phyloP scores from a whole-genome alignment of 129 eudicot genomes.

The Flaveria sonorensis region DNA sequence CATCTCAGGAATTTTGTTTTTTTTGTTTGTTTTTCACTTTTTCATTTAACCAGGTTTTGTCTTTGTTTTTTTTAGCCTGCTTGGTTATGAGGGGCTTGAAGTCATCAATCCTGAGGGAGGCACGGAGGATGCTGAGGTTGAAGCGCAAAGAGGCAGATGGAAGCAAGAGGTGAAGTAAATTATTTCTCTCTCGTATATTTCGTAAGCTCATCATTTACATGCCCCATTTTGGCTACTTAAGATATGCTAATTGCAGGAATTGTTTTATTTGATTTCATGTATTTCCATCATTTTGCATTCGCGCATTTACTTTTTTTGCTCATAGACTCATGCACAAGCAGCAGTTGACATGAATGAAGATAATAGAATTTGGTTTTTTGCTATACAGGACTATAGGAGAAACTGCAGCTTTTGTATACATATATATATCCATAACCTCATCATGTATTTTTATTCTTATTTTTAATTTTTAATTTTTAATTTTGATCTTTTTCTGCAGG shows the following conservation, averaged over 20 bases:
- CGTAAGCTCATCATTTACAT: not conserved
- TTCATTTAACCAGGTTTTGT: not conserved
- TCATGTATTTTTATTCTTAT: not conserved
- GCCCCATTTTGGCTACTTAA: conserved; percentile 6
- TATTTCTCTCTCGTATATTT: not conserved
- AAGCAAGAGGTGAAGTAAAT: conserved; percentile 61
- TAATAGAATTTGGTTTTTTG: conserved; percentile 2
- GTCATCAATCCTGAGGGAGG: conserved; percentile 94
- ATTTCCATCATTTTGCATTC: conserved; percentile 14
- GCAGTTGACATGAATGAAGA: not conserved
- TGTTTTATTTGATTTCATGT: conserved; percentile 14
- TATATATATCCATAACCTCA: not conserved
- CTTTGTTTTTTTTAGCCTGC: conserved; percentile 42
- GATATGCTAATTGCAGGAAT: not conserved
- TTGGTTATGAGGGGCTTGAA: conserved; percentile 82
- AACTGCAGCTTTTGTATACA: conserved; percentile 4
- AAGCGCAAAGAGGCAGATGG: conserved; percentile 94
- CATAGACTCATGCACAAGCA: conserved; percentile 6
- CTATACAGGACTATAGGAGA: not conserved
- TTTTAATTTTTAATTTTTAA: conserved; percentile 8
- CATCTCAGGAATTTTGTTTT: conserved; percentile 16
- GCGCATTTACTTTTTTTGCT: not conserved
- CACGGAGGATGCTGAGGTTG: conserved; percentile 84
- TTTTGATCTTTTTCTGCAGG: conserved; percentile 44
- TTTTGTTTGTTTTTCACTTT: not conserved